Conservation (phyloP, 306 rosid species). For the Phaseolus lunatus region DNA sequence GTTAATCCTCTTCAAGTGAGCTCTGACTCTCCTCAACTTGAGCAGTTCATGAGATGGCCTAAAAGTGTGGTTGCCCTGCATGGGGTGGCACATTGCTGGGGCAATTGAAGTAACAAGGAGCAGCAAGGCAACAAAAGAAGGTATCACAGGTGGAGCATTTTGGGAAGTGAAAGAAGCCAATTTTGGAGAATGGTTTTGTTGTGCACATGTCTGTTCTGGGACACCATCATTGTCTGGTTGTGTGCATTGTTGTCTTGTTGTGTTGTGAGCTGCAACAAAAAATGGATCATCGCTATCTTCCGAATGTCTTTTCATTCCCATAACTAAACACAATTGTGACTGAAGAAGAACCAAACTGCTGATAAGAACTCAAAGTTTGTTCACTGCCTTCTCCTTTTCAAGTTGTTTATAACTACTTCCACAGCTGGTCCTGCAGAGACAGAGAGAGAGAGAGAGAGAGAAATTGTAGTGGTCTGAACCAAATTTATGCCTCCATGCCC, state of each 20-base stretch:
- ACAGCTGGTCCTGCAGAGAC: slow-evolving; percentile 42
- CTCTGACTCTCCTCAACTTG: slow-evolving; percentile 52
- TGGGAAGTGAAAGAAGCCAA: slow-evolving; percentile 53
- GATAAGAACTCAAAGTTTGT: slow-evolving; percentile 42
- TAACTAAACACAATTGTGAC: slow-evolving; percentile 49
- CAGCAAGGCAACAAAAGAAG: slow-evolving; percentile 70
- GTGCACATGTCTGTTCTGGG: slow-evolving; percentile 53
- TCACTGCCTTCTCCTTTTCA: slow-evolving; percentile 65
- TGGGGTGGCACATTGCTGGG: slow-evolving; percentile 60
- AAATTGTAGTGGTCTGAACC: slow-evolving; percentile 41
- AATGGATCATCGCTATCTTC: slow-evolving; percentile 55
- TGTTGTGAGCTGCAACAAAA: slow-evolving; percentile 50
- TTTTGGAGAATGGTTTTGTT: slow-evolving; percentile 55
- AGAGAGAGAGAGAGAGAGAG: background rate
- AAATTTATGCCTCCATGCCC: slow-evolving; percentile 46
- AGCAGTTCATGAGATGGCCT: slow-evolving; percentile 53
- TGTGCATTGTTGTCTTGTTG: slow-evolving; percentile 61
- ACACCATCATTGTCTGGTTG: slow-evolving; percentile 53
- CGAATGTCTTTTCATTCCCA: slow-evolving; percentile 62
- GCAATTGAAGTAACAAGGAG: slow-evolving; percentile 56
- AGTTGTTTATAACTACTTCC: slow-evolving; percentile 41
- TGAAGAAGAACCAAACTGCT: slow-evolving; percentile 48
- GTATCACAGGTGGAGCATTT: slow-evolving; percentile 44
- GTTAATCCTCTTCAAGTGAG: slow-evolving; percentile 70
- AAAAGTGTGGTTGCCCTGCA: slow-evolving; percentile 61